Base-by-base conservation (phyloP, 139 green algal genomes). In the Bryopsis sp. region DNA sequence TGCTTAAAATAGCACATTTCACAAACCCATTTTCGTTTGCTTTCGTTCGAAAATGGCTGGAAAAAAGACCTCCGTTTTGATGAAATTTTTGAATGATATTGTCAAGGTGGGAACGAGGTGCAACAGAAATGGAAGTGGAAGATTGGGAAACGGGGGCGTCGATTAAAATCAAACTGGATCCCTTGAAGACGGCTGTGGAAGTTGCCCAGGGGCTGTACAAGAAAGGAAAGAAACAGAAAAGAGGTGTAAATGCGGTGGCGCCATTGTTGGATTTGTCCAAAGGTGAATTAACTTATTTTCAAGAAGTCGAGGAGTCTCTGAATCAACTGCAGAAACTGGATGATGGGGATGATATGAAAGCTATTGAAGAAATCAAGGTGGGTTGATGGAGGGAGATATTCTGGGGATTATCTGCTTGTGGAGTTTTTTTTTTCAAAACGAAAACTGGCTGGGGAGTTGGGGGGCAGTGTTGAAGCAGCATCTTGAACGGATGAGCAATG, bases 101-200 rank as follows among this genome's bases (percentile, higher is more conserved):
- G 43, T 71, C 37, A 69, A 79, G 70, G 59, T 80, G 66, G 35
- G 7, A 57, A 26, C 28, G 60, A 2, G 76, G 75, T 2, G 72
- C 66, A 1, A 35, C 28, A 1, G 35, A 70, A 11, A 31, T 90
- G 35, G 66, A 81, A 32, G 82, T 82, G 8, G 85, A 92, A 71
- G 84, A 92, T 75, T 96, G 89, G 89, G 84, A 92, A n/a, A 90
- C 81, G 0, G 86, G 88, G 1, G 58, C 81, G 64, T n/a, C 57
- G 1, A 58, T 88, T 1, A 76, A 39, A 0, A 34, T 94, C 4
- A 2, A 67, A 19, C 79, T 94, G 43, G 86, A 90, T 69, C 54
- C 81, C 31, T 57, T 32, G 36, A 81, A 86, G 60, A 59, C 76
- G 26, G 70, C 79, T 4, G 75, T 82, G 47, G 58, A 77, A 70